Conservation (phyloP, 2,329 filamentous ascomycete species). For the Colletotrichum cordylinicola region DNA sequence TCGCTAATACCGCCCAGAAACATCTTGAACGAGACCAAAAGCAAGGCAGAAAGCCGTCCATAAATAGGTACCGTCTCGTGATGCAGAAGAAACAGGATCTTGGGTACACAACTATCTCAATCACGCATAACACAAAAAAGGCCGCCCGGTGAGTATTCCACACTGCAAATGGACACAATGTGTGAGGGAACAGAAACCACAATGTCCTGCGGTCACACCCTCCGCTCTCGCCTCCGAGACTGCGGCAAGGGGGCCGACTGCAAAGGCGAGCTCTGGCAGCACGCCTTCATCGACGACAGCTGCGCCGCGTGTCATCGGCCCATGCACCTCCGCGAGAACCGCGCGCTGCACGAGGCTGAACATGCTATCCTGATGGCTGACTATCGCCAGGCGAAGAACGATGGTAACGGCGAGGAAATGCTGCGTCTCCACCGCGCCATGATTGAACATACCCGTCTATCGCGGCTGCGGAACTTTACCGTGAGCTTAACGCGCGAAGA, state of each 20-base stretch:
- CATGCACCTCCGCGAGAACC: slow-evolving; percentile 26
- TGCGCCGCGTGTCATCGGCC: slow-evolving; percentile 41
- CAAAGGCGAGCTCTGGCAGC: not conserved
- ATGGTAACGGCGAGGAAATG: slow-evolving; percentile 29
- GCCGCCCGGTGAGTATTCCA: not conserved
- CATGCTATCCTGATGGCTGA: slow-evolving; percentile 29
- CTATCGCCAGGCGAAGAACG: slow-evolving; percentile 30
- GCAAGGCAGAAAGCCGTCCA: not conserved
- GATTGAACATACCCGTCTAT: slow-evolving; percentile 4
- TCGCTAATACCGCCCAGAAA: not conserved
- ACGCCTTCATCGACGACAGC: slow-evolving; percentile 36
- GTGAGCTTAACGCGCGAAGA: slow-evolving; percentile 2
- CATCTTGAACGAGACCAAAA: not conserved
- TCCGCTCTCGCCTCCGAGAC: slow-evolving; percentile 21
- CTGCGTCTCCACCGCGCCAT: slow-evolving; percentile 26
- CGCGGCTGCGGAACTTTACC: slow-evolving; percentile 6
- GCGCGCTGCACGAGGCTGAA: slow-evolving; percentile 30
- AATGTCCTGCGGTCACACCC: slow-evolving; percentile 30
- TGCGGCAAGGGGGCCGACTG: slow-evolving; percentile 14
- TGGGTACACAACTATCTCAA: not conserved
- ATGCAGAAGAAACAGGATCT: not conserved
- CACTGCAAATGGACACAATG: slow-evolving; percentile 23
- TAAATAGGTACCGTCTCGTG: slow-evolving; percentile 22
- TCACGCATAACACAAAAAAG: not conserved
- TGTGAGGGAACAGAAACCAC: slow-evolving; percentile 26